Evolutionary conservation across 1,284 basidiomycete genomes (phyloP).

Genomic region (Malassezia sp.): DNA sequence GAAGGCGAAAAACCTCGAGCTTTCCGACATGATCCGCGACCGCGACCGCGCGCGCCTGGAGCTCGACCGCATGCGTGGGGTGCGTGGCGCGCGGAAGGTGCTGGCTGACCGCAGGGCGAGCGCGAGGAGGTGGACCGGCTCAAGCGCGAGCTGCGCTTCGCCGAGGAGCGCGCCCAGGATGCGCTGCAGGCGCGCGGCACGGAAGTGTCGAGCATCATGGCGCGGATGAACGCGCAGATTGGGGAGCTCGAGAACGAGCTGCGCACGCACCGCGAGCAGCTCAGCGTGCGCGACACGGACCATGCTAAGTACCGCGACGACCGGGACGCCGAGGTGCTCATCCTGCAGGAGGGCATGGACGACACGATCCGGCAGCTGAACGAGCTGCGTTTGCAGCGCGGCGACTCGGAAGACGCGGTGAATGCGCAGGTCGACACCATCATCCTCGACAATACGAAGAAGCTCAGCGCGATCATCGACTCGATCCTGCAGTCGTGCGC

Average conservation of each 20-base stretch:
- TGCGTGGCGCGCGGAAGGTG: too few relatives aligned
- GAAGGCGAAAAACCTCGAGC: slow-evolving; percentile 93
- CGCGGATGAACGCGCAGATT: slow-evolving; percentile 91
- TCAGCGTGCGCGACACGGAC: too few relatives aligned
- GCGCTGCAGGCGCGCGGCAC: slow-evolving; percentile 79
- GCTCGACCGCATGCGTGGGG: slow-evolving; percentile 83
- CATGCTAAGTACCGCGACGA: slow-evolving; percentile 77
- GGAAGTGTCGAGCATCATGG: slow-evolving; percentile 75
- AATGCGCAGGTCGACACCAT: slow-evolving; percentile 93
- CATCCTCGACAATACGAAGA: slow-evolving; percentile 93
- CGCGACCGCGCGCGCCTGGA: slow-evolving; percentile 92
- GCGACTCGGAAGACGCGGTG: slow-evolving; percentile 72
- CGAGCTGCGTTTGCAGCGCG: slow-evolving; percentile 76
- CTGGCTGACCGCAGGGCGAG: too few relatives aligned
- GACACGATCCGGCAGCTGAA: slow-evolving; percentile 77
- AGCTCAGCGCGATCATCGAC: slow-evolving; percentile 95
- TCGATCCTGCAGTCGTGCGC: slow-evolving; percentile 91
- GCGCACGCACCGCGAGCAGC: slow-evolving; percentile 64
- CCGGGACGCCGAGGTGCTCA: slow-evolving; percentile 90
- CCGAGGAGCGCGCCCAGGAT: slow-evolving; percentile 96
- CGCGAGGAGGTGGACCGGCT: slow-evolving; percentile 91
- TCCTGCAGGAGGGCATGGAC: slow-evolving; percentile 94
- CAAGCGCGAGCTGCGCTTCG: slow-evolving; percentile 83
- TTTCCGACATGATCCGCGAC: slow-evolving; percentile 98
- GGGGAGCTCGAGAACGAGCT: slow-evolving; percentile 88